Evolutionary conservation across 2,329 filamentous ascomycete species (phyloP).

Genomic region (Monosporascus sp.): DNA sequence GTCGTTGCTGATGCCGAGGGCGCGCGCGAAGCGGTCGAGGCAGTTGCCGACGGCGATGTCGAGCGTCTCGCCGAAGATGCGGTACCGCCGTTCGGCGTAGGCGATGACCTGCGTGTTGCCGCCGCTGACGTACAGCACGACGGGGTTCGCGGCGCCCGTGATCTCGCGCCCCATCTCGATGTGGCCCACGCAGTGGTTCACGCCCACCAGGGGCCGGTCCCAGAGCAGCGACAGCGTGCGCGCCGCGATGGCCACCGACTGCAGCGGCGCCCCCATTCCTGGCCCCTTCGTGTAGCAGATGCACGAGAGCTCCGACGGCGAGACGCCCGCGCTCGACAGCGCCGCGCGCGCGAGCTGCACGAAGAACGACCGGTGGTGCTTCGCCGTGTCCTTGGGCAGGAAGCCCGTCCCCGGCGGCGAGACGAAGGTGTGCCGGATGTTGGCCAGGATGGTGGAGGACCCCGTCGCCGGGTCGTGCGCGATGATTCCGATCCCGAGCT

Average conservation of each 20-base stretch:
- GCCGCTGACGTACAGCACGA: conserved; percentile 91
- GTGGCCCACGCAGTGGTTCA: conserved; percentile 97
- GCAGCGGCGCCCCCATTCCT: conserved; percentile 91
- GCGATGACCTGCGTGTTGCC: conserved; percentile 98
- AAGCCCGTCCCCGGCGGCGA: conserved; percentile 92
- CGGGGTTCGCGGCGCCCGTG: conserved; percentile 83
- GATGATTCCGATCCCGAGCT: conserved; percentile 91
- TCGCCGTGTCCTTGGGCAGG: conserved; percentile 91
- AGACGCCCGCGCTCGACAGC: conserved; percentile 61
- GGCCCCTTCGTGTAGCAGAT: conserved; percentile 95
- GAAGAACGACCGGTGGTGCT: conserved; percentile 84
- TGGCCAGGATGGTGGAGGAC: conserved; percentile 71
- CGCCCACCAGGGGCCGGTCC: conserved; percentile 82
- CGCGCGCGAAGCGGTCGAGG: conserved; percentile 90
- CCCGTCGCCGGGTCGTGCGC: conserved; percentile 57
- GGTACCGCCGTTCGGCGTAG: conserved; percentile 88
- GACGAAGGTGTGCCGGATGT: conserved; percentile 89
- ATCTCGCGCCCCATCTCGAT: conserved; percentile 98
- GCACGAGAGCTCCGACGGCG: conserved; percentile 68
- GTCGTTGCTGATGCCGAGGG: conserved; percentile 87
- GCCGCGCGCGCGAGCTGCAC: conserved; percentile 74
- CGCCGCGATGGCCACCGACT: conserved; percentile 79
- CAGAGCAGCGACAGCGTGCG: conserved; percentile 78
- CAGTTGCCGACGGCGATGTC: conserved; percentile 98
- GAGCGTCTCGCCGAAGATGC: conserved; percentile 95